phyloP scores from a whole-genome alignment of 192 early-diverging fungal species.

The Radiomyces spectabilis region DNA sequence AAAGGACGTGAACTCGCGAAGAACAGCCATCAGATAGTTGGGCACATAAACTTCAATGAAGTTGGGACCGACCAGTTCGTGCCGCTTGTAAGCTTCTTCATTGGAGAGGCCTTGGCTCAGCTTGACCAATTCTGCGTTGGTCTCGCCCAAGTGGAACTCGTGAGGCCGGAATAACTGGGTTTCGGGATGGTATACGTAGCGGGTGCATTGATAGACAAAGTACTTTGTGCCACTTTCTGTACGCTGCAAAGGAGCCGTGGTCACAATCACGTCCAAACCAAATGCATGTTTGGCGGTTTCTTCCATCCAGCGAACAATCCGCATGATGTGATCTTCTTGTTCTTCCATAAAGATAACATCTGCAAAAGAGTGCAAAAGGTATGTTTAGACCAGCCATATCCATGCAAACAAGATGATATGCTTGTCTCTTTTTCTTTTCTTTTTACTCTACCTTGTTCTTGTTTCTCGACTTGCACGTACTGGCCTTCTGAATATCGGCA shows the following conservation, averaged over 20 bases:
- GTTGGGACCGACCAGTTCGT: constrained; percentile 62
- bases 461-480: constrained; percentile 40
- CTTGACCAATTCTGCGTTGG: constrained; percentile 29
- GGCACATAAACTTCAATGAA: constrained; percentile 60
- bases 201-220: constrained; percentile 67
- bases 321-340: constrained; percentile 16
- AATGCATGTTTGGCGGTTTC: constrained; percentile 11
- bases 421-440: not conserved
- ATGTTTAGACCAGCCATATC: not conserved
- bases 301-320: constrained; percentile 14
- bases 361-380: not conserved
- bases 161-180: constrained; percentile 46
- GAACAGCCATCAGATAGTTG: constrained; percentile 42
- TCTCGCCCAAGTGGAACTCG: constrained; percentile 45
- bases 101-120: constrained; percentile 39
- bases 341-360: constrained; percentile 29
- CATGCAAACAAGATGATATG: not conserved
- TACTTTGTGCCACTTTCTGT: constrained; percentile 45
- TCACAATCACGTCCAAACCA: constrained; percentile 31
- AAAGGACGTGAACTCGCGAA: constrained; percentile 51
- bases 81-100: constrained; percentile 41
- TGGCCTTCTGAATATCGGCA: constrained; percentile 23
- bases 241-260: constrained; percentile 29
- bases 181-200: constrained; percentile 57
- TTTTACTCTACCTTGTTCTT: constrained; percentile 14